Evolutionary conservation across 306 rosid species (phyloP).

Genomic region (Phaseolus lunatus): DNA sequence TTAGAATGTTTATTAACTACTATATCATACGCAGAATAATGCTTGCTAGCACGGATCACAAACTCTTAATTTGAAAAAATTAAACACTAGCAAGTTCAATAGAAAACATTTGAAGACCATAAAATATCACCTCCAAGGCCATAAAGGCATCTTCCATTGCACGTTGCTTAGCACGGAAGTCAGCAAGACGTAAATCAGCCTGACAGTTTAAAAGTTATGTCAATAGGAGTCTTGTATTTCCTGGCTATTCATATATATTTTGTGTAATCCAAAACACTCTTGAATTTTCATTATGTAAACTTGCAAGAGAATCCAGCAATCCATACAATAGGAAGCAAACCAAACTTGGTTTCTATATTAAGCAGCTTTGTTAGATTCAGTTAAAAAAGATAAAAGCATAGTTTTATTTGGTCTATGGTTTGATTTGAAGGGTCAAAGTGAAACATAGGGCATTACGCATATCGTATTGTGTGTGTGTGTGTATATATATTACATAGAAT

Average conservation of each 20-base stretch:
- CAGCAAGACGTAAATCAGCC: constrained; percentile 96
- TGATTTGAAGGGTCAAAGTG: constrained; percentile 24
- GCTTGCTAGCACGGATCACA: constrained; percentile 7
- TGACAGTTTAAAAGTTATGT: constrained; percentile 51
- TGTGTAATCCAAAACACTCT: constrained; percentile 17
- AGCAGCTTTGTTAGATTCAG: constrained; percentile 12
- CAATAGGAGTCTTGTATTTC: constrained; percentile 23
- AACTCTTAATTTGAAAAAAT: background rate
- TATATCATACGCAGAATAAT: constrained; percentile 3
- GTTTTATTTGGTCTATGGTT: constrained; percentile 24
- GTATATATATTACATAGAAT: background rate
- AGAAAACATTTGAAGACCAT: constrained; percentile 23
- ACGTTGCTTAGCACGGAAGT: constrained; percentile 88
- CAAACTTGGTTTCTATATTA: background rate
- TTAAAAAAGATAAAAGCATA: background rate
- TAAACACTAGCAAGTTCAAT: background rate
- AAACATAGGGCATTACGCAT: background rate
- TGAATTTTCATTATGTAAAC: background rate
- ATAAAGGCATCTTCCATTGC: constrained; percentile 95
- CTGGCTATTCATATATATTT: constrained; percentile 22
- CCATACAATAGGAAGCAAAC: constrained; percentile 35
- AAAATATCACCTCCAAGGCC: constrained; percentile 83
- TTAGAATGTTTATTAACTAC: background rate
- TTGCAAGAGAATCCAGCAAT: background rate
- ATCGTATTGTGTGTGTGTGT: background rate